Percentiles rank a stretch among this genome's conserved stretches.
Conservation (phyloP, 495 filamentous ascomycete species). For the Geopyxis carbonaria region DNA sequence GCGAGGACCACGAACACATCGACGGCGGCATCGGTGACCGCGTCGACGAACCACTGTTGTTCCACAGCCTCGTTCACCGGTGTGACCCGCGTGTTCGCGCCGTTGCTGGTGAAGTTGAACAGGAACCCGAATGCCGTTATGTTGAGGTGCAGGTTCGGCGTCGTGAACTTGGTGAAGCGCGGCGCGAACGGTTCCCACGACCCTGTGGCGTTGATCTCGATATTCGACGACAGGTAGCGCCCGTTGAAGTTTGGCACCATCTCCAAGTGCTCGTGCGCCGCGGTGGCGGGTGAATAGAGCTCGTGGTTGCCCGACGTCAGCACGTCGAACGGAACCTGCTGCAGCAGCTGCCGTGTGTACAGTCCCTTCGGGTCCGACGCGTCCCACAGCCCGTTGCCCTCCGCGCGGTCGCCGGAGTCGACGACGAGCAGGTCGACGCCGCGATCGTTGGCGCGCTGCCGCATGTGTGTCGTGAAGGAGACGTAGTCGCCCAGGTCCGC, state of each 20-base stretch:
- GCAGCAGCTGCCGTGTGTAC: slow-evolving; percentile 73
- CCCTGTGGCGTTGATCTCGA: slow-evolving; percentile 66
- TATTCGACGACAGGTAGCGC: slow-evolving; percentile 72
- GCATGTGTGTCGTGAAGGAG: slow-evolving; percentile 75
- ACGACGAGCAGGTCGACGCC: slow-evolving; percentile 74
- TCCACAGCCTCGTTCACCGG: slow-evolving; percentile 26
- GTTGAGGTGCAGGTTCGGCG: slow-evolving; percentile 66
- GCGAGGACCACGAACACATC: slow-evolving; percentile 81
- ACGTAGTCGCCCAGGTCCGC: slow-evolving; percentile 98
- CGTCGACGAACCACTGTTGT: slow-evolving; percentile 76
- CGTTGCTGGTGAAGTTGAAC: slow-evolving; percentile 79
- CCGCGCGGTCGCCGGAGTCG: slow-evolving; percentile 85
- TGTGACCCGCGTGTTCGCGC: slow-evolving; percentile 73
- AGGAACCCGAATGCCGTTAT: slow-evolving; percentile 84
- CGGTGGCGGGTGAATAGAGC: slow-evolving; percentile 64
- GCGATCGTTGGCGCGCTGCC: slow-evolving; percentile 52
- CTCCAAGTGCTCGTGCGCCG: slow-evolving; percentile 52
- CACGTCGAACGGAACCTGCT: slow-evolving; percentile 64
- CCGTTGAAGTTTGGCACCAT: slow-evolving; percentile 61
- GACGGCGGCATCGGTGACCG: slow-evolving; percentile 57
- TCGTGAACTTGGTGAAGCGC: slow-evolving; percentile 72
- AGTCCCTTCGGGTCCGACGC: slow-evolving; percentile 69
- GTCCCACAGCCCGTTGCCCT: slow-evolving; percentile 92
- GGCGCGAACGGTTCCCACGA: slow-evolving; percentile 59
- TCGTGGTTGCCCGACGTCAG: slow-evolving; percentile 90